Evolutionary conservation across 1,139 yeast genomes (phyloP).

Genomic region (Yamadazyma jaroonii): DNA sequence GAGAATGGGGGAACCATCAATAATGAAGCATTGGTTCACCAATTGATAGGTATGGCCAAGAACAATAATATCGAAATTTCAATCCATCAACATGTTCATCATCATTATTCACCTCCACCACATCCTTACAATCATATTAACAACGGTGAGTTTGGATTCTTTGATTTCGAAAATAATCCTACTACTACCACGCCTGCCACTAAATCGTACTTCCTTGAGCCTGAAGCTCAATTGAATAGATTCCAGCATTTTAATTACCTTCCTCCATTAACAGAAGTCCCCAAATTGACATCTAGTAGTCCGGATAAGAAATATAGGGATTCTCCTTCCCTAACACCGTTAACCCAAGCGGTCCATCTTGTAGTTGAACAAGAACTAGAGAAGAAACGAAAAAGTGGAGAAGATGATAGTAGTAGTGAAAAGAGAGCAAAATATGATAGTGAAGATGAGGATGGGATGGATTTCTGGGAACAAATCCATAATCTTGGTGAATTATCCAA

Average conservation of each 20-base stretch:
- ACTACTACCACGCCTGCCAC: neutral
- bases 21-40: conserved; percentile 52
- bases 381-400: conserved; percentile 10
- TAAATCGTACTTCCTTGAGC: conserved; percentile 35
- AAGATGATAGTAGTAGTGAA: conserved; percentile 7
- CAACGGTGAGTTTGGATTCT: conserved; percentile 4
- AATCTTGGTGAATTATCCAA: conserved; percentile 32
- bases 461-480: conserved; percentile 71
- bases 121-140: conserved; percentile 20
- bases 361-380: conserved; percentile 36
- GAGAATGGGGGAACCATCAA: conserved; percentile 47
- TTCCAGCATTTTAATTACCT: conserved; percentile 70
- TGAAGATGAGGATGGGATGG: conserved; percentile 46
- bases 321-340: conserved; percentile 29
- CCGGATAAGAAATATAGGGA: conserved; percentile 15
- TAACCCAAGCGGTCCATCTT: conserved; percentile 44
- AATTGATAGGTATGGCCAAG: conserved; percentile 61
- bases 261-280: conserved; percentile 70
- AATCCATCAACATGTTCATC: conserved; percentile 83
- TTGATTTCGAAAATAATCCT: conserved; percentile 1
- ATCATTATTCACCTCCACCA: conserved; percentile 52
- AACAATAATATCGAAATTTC: conserved; percentile 59
- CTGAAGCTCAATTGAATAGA: conserved; percentile 57
- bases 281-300: conserved; percentile 56
- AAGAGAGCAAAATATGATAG: conserved; percentile 13